Evolutionary conservation across 2,329 filamentous ascomycete genomes (phyloP).

Genomic region (Trichothecium roseum): DNA sequence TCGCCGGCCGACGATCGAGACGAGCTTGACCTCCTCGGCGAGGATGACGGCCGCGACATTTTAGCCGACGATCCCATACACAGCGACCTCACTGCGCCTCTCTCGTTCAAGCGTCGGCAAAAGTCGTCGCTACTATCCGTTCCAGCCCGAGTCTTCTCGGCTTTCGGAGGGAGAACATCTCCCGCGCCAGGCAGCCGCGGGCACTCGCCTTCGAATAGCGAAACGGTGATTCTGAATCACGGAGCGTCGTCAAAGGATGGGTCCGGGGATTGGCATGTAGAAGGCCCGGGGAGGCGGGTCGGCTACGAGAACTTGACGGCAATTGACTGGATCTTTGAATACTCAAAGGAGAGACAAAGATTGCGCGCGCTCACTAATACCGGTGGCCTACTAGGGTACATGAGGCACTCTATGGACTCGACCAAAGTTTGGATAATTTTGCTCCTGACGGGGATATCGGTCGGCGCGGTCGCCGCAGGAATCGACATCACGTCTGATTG

Average conservation of each 20-base stretch:
- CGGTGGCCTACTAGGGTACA: slow-evolving; percentile 60
- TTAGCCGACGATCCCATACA: slow-evolving; percentile 48
- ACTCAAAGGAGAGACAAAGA: slow-evolving; percentile 88
- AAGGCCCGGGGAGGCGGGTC: slow-evolving; percentile 79
- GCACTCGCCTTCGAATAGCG: background rate
- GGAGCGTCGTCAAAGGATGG: slow-evolving; percentile 31
- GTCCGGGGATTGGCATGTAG: slow-evolving; percentile 71
- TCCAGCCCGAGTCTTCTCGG: slow-evolving; percentile 37
- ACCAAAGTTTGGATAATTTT: slow-evolving; percentile 90
- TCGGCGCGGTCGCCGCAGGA: slow-evolving; percentile 73
- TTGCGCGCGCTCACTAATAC: slow-evolving; percentile 64
- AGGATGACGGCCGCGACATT: slow-evolving; percentile 29
- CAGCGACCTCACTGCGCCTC: slow-evolving; percentile 34
- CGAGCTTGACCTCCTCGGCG: slow-evolving; percentile 33
- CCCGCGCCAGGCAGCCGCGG: slow-evolving; percentile 4
- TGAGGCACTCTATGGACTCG: slow-evolving; percentile 66
- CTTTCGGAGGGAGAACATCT: slow-evolving; percentile 27
- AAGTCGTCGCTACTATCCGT: slow-evolving; percentile 37
- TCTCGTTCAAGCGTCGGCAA: slow-evolving; percentile 65
- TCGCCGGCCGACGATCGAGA: slow-evolving; percentile 28
- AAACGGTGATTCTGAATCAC: slow-evolving; percentile 4
- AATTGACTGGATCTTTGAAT: slow-evolving; percentile 99
- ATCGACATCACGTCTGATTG: slow-evolving; percentile 90
- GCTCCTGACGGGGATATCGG: slow-evolving; percentile 72
- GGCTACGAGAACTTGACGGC: slow-evolving; percentile 94